These are phyloP conservation scores for Plasmopara viticola DNA, from an alignment of 352 stramenopile species.

Conservation along the genomic window DNA sequence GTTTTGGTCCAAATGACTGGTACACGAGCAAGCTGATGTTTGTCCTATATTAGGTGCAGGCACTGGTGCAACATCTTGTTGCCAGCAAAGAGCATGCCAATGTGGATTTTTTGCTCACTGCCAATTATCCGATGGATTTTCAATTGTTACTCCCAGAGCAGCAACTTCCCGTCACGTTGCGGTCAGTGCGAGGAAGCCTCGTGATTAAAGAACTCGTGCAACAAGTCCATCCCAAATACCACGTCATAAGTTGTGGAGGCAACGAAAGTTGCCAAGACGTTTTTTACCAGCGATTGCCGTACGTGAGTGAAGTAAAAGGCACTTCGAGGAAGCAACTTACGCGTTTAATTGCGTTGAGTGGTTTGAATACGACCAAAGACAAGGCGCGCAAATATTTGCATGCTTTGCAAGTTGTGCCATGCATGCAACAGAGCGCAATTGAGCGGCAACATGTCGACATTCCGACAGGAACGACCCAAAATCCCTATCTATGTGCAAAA, in stretches of 20 bases:
- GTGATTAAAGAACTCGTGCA: constrained; percentile 30
- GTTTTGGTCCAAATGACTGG: background rate
- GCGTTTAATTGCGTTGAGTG: constrained; percentile 62
- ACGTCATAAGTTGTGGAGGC: constrained; percentile 54
- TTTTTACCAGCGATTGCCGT: constrained; percentile 77
- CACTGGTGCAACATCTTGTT: constrained; percentile 23
- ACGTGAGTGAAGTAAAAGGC: constrained; percentile 50
- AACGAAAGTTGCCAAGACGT: constrained; percentile 29
- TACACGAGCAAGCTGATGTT: background rate
- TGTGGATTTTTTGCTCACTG: constrained; percentile 63
- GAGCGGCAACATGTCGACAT: constrained; percentile 43
- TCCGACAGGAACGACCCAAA: constrained; percentile 62
- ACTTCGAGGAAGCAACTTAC: constrained; percentile 55
- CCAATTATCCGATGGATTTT: constrained; percentile 43
- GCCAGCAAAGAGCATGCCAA: constrained; percentile 17
- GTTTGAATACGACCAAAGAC: constrained; percentile 52
- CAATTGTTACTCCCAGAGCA: constrained; percentile 52
- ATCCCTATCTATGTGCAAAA: constrained; percentile 46
- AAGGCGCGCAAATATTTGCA: constrained; percentile 79
- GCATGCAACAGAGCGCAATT: constrained; percentile 22
- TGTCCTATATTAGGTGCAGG: constrained; percentile 2
- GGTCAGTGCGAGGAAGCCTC: constrained; percentile 25
- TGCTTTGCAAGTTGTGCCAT: constrained; percentile 54
- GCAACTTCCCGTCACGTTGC: constrained; percentile 47
- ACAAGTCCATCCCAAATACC: constrained; percentile 59